Percentiles rank a stretch among this genome's conserved stretches.
Evolutionary conservation across 306 rosid species (phyloP).

Genomic region (Castanea crenata): DNA sequence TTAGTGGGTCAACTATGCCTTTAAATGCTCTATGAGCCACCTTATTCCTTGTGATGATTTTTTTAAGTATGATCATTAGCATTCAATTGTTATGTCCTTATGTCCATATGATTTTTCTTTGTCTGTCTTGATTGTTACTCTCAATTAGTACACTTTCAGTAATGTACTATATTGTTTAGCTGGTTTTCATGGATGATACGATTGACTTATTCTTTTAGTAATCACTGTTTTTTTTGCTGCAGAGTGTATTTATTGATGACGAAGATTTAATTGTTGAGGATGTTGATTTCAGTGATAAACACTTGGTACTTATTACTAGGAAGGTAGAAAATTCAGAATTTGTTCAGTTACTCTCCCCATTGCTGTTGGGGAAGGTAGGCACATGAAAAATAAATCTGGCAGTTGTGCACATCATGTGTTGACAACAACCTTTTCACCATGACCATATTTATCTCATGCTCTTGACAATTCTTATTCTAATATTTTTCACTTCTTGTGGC

Average conservation of each 20-base stretch:
- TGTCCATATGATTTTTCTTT: background rate
- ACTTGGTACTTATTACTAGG: slow-evolving; percentile 68
- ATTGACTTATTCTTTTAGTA: background rate
- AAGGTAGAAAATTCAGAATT: slow-evolving; percentile 57
- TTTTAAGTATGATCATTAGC: background rate
- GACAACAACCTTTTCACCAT: slow-evolving; percentile 14
- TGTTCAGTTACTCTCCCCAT: slow-evolving; percentile 73
- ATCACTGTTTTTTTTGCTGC: slow-evolving; percentile 27
- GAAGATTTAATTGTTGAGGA: slow-evolving; percentile 53
- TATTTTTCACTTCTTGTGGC: slow-evolving; percentile 26
- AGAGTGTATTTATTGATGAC: slow-evolving; percentile 61
- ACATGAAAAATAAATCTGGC: slow-evolving; percentile 5
- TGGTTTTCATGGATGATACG: background rate
- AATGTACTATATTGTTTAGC: background rate
- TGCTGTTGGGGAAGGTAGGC: slow-evolving; percentile 64
- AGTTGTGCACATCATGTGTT: slow-evolving; percentile 20
- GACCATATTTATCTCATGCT: slow-evolving; percentile 14
- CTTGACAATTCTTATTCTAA: slow-evolving; percentile 16
- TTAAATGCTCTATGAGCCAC: background rate
- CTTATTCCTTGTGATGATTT: background rate
- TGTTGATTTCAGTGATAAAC: slow-evolving; percentile 73
- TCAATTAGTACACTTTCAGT: background rate
- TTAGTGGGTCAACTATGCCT: slow-evolving; percentile 28
- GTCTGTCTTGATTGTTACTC: slow-evolving; percentile 1
- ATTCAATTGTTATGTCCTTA: slow-evolving; percentile 2